phyloP scores from a whole-genome alignment of 495 filamentous ascomycete species.

The Mycothermus thermophilus region DNA sequence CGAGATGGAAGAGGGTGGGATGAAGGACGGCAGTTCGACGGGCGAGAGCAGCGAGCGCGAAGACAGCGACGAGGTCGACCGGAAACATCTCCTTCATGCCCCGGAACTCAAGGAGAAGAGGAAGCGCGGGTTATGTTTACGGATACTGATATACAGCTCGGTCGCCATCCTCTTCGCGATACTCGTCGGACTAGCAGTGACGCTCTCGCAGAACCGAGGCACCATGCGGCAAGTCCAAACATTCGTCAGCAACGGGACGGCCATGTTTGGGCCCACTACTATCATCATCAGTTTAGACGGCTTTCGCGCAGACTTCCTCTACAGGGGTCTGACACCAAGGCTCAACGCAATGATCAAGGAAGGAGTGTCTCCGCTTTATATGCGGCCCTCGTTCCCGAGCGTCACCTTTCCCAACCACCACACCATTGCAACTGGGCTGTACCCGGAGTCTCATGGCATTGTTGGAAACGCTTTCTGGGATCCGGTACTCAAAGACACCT shows the following conservation, averaged over 20 bases:
- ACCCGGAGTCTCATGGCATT: conserved; percentile 85
- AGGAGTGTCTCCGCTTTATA: conserved; percentile 79
- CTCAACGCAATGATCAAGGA: conserved; percentile 65
- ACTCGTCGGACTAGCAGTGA: conserved; percentile 36
- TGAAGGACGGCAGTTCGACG: conserved; percentile 47
- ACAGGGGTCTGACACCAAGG: conserved; percentile 66
- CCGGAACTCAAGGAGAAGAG: conserved; percentile 30
- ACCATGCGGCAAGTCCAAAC: no score
- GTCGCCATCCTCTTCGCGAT: conserved; percentile 39
- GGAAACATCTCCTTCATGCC: conserved; percentile 29
- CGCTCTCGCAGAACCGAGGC: conserved; percentile 20
- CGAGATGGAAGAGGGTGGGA: conserved; percentile 73
- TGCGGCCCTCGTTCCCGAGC: conserved; percentile 86
- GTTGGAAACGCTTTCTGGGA: conserved; percentile 95
- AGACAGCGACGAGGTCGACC: conserved; percentile 40
- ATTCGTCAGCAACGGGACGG: conserved; percentile 67
- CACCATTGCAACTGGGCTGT: conserved; percentile 81
- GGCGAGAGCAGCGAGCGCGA: conserved; percentile 42
- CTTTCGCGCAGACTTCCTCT: conserved; percentile 91
- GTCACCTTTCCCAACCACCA: conserved; percentile 98
- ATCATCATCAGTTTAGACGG: conserved; percentile 91
- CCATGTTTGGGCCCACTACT: conserved; percentile 78
- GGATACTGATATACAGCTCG: conserved; percentile 39
- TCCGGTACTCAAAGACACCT: conserved; percentile 57
- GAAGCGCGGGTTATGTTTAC: conserved; percentile 37